Base-by-base conservation (phyloP, 306 rosid species). In the Casuarina equisetifolia region DNA sequence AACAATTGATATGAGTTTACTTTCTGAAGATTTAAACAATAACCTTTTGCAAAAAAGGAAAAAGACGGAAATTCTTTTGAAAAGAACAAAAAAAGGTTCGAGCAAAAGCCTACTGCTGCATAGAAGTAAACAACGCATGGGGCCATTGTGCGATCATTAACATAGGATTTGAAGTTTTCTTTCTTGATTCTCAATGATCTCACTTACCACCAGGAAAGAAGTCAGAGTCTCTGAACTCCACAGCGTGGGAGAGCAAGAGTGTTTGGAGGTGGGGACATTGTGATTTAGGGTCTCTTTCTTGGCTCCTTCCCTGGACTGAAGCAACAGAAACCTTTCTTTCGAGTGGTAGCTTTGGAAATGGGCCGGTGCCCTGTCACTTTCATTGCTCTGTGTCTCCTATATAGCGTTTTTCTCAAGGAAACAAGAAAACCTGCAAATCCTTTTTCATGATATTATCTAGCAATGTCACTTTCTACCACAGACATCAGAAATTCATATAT, bases 111-210 rank as follows among this genome's bases (percentile, higher is more conserved):
- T 10, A 54, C n/a, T 54, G 61, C 6, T 54, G 10, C 25, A n/a
- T n/a, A 54, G 57, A 52, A 52, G 57, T 52, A 52, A 52, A 52
- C 57, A 52, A 57, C 9, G 64, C 64, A 57, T 57, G 64, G 39
- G 25, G 36, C 64, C 64, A 3, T 58, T 20, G 36, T 13, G 9
- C 39, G 64, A 58, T 58, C 39, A 58, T 20, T 58, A 58, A 25
- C 2, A 25, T 25, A 4, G 39, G 64, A 58, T 58, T 58, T 25
- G 39, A 58, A 58, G 64, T n/a, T 58, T 58, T 20, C 64, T 20
- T 58, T 58, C 64, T 25, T 19, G 64, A 58, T 58, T 58, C 64
- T 58, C 64, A 58, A 58, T 58, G 64, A 58, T 58, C 36, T 19
- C 36, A 58, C 16, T 58, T 58, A 2, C 11, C 64, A 20, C 11